phyloP scores from a whole-genome alignment of 768 basidiomycete genomes.

The Crucibulum laeve region DNA sequence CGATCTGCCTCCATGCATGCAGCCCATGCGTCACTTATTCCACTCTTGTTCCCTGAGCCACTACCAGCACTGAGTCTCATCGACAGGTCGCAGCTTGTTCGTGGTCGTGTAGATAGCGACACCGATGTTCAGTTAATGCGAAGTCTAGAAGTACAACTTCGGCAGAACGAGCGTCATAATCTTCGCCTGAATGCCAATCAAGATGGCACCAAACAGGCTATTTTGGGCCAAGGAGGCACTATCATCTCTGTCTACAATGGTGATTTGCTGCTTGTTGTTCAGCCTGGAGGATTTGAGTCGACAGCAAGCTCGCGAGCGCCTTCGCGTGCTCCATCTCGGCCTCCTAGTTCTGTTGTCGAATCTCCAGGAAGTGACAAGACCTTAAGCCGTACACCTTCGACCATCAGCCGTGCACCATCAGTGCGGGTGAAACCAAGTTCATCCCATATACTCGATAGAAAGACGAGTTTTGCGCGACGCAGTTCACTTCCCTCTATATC shows the following conservation, averaged over 20 bases:
- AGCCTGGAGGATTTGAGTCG: conserved; percentile 44
- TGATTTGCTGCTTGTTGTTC: conserved; percentile 68
- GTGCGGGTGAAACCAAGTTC: conserved; percentile 75
- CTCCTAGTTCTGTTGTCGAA: conserved; percentile 59
- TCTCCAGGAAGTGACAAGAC: conserved; percentile 32
- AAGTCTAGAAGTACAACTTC: conserved; percentile 41
- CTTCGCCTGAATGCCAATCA: conserved; percentile 25
- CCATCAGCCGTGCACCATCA: conserved; percentile 65
- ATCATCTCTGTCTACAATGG: conserved; percentile 72
- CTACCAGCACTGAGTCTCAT: conserved; percentile 64
- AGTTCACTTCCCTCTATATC: conserved; percentile 80
- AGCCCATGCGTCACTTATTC: conserved; percentile 46
- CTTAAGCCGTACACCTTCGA: conserved; percentile 62
- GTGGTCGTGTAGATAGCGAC: conserved; percentile 70
- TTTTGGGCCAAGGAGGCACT: conserved; percentile 55
- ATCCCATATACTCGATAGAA: conserved; percentile 68
- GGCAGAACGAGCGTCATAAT: conserved; percentile 27
- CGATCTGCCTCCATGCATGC: conserved; percentile 30
- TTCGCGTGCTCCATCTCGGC: conserved; percentile 64
- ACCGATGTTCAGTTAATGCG: conserved; percentile 59
- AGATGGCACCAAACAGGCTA: conserved; percentile 28
- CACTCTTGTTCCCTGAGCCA: conserved; percentile 74
- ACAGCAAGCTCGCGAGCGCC: conserved; percentile 47
- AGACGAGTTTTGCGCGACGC: conserved; percentile 67
- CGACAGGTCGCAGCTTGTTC: conserved; percentile 59